These are phyloP conservation scores for Cutaneotrichosporon mucoides DNA, from an alignment of 1,284 basidiomycete species.

Conservation along the genomic window DNA sequence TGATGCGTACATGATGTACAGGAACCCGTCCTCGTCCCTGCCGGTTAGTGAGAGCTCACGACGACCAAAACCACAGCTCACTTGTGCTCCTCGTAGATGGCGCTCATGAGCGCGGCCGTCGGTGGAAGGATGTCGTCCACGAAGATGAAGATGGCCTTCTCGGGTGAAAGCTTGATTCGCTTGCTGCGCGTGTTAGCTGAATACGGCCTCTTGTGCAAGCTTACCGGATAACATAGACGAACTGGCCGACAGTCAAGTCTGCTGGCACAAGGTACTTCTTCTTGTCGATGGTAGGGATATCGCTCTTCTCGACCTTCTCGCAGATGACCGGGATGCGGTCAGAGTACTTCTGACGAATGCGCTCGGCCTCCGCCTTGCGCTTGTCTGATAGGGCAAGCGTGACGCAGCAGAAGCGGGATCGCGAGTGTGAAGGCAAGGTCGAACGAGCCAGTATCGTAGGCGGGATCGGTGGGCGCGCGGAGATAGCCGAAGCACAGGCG, in stretches of 20 bases:
- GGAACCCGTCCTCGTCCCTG: constrained; percentile 57
- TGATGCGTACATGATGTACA: constrained; percentile 93
- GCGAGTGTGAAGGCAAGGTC: background rate
- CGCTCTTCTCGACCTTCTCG: constrained; percentile 98
- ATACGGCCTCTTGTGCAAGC: background rate
- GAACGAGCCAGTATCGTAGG: no score
- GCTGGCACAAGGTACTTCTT: constrained; percentile 99
- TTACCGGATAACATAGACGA: constrained; percentile 90
- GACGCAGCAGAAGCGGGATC: background rate
- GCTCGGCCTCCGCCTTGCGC: constrained; percentile 89
- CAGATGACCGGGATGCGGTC: constrained; percentile 99
- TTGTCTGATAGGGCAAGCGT: constrained; percentile 63
- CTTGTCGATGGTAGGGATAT: constrained; percentile 99
- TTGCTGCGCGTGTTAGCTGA: constrained; percentile 56
- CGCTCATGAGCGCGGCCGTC: constrained; percentile 96
- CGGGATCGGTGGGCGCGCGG: background rate
- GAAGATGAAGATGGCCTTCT: constrained; percentile 99
- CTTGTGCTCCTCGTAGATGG: constrained; percentile 99
- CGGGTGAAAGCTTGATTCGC: constrained; percentile 98
- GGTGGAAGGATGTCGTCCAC: constrained; percentile 98
- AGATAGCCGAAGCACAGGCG: background rate
- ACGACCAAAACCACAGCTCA: constrained; percentile 50
- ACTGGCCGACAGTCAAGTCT: constrained; percentile 96
- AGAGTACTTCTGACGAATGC: constrained; percentile 96
- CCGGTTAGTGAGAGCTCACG: background rate